These are phyloP conservation scores for Aspergillus diversus DNA, from an alignment of 495 filamentous ascomycete species.

Conservation along the genomic window DNA sequence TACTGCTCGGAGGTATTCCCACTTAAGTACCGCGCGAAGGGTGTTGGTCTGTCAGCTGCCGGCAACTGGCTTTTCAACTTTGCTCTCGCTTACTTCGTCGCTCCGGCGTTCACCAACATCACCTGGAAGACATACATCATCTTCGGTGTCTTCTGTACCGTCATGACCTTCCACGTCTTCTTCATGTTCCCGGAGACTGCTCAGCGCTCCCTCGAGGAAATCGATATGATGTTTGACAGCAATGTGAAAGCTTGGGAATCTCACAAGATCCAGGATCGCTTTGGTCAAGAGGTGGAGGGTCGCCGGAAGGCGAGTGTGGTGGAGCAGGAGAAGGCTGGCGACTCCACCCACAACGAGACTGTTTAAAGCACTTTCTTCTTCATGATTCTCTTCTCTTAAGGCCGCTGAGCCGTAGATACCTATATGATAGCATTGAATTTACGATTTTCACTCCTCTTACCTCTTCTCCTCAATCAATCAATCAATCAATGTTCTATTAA, in stretches of 20 bases:
- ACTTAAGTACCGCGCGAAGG: conserved; percentile 71
- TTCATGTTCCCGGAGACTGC: conserved; percentile 74
- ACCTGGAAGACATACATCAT: conserved; percentile 75
- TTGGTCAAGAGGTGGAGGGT: conserved; percentile 34
- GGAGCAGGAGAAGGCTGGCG: conserved; percentile 12
- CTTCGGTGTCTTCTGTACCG: conserved; percentile 70
- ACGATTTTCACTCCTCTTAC: background rate
- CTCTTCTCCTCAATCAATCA: too few relatives aligned
- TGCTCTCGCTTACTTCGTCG: conserved; percentile 70
- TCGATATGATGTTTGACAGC: conserved; percentile 49
- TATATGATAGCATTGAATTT: background rate
- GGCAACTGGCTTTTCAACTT: conserved; percentile 83
- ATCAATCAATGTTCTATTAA: too few relatives aligned
- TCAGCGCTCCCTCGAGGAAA: conserved; percentile 72
- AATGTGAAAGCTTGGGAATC: conserved; percentile 26
- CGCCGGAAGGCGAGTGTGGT: conserved; percentile 23
- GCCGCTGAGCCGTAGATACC: background rate
- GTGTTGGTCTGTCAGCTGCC: conserved; percentile 67
- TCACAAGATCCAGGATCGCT: conserved; percentile 27
- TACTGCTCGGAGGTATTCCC: conserved; percentile 79
- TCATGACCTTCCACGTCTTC: conserved; percentile 65
- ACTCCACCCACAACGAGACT: conserved; percentile 19
- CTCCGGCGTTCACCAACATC: conserved; percentile 72
- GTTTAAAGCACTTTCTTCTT: conserved; percentile 8
- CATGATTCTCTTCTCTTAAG: background rate